A percentile compares a stretch with the other conserved stretches of the same genome.
Evolutionary conservation across 768 basidiomycete species (phyloP).

Genomic region (Rhodosporidiobolus sp.): DNA sequence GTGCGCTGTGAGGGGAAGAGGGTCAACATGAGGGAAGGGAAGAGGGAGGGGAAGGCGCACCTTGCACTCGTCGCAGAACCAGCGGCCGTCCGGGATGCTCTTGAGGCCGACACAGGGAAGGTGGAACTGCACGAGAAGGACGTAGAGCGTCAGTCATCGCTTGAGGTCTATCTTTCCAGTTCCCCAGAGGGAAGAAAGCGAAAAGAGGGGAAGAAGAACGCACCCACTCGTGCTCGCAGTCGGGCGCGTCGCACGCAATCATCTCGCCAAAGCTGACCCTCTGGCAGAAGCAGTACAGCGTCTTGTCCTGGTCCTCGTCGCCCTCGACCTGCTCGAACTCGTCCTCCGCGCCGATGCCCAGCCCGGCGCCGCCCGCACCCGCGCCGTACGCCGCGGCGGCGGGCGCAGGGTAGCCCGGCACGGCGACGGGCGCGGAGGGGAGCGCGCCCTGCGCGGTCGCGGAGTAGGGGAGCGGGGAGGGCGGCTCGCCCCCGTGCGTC

Average conservation of each 20-base stretch:
- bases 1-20: conserved; percentile 9
- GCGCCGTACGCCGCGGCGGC: not conserved
- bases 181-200: not conserved
- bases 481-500: conserved; percentile 7
- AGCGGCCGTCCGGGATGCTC: conserved; percentile 37
- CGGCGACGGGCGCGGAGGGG: not conserved
- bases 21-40: not conserved
- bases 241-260: conserved; percentile 39
- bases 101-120: conserved; percentile 38
- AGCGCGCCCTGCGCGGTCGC: too few species aligned
- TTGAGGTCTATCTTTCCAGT: not conserved
- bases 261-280: conserved; percentile 40
- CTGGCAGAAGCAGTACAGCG: conserved; percentile 40
- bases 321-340: conserved; percentile 18
- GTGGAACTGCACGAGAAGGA: conserved; percentile 27
- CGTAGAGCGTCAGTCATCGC: too few species aligned
- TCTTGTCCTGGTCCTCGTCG: conserved; percentile 39
- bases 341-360: conserved; percentile 6
- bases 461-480: not conserved
- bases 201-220: not conserved
- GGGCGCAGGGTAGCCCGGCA: not conserved
- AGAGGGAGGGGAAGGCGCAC: conserved; percentile 1
- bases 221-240: conserved; percentile 41
- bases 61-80: conserved; percentile 39
- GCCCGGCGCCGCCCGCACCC: too few species aligned